Evolutionary conservation across 495 filamentous ascomycete genomes (phyloP), one percentile per base, ranked within the genome.

Genomic region (Talaromyces thailandensis): DNA sequence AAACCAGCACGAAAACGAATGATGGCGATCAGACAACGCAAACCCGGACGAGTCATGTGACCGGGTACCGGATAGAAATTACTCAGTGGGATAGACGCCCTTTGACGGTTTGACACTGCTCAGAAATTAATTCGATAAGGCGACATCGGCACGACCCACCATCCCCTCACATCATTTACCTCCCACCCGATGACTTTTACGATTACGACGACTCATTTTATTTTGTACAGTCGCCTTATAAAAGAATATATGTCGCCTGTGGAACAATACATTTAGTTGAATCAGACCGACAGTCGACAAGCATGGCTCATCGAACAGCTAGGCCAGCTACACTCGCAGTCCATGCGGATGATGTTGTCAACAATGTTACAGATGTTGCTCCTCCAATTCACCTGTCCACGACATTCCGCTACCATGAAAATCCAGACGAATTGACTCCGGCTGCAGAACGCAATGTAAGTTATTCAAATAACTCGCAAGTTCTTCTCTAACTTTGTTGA

Each of bases 381-480:
- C 92, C 93, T 58, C 82, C 92, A 1, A 79, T 97, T 65, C 93
- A 96, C 71, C 81, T 93, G 65, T 88, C 91, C 51, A 95, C 93
- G 14, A 96, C 90, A 16, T 96, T 89, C 75, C 86, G 91, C 62
- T 98, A 96, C 70, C 75, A 83, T 28, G 67, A 75, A 12, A 78
- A 93, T 69, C 91, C 91, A 1, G 77, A 85, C 7, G 66, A 83
- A 2, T 79, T 95, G 52, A 64, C 76, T 40, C 78, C 82, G 12
- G 63, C 67, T 12, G 69, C 70, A 8, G 78, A 84, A 23, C 31
- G 53, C 35, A 26, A 37, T 16, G 61, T 62, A 62, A 6, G 29
- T 50, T n/a, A 6, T 60, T 6, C 4, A 58, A 6, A 18, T 43
- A 23, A 21, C 21, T 32, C 9, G 7, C 35, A 5, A 35, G 3